phyloP scores from a whole-genome alignment of 768 basidiomycete species.

The Phylloporus sp. region DNA sequence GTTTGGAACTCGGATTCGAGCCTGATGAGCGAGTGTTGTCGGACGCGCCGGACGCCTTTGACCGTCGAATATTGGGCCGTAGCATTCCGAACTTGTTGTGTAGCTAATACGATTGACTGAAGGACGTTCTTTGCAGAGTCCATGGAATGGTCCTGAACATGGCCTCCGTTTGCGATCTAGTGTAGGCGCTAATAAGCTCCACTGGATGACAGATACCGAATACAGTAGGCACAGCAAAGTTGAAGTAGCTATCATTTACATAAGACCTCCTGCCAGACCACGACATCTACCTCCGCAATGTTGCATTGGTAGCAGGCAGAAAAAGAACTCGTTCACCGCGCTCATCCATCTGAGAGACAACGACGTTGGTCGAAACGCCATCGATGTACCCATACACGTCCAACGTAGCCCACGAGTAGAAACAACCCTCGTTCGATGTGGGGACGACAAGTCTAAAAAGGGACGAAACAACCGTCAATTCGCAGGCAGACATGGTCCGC shows the following conservation, averaged over 20 bases:
- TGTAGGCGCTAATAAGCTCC: too few species aligned
- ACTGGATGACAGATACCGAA: too few species aligned
- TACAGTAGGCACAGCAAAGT: too few species aligned
- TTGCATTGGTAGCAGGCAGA: conserved; percentile 11
- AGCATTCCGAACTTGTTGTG: not conserved
- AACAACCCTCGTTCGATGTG: conserved; percentile 15
- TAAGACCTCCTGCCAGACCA: too few species aligned
- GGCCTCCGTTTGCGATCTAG: too few species aligned
- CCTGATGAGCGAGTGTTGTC: conserved; percentile 4
- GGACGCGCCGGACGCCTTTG: not conserved
- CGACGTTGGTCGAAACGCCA: conserved; percentile 19
- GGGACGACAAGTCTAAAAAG: conserved; percentile 10
- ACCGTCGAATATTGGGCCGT: not conserved
- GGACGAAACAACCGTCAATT: not conserved
- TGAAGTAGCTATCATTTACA: too few species aligned
- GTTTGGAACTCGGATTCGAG: conserved; percentile 4
- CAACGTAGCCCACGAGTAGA: conserved; percentile 17
- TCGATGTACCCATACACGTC: conserved; percentile 25
- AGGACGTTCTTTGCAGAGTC: conserved; percentile 4
- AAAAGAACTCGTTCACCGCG: conserved; percentile 7
- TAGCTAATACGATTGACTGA: not conserved
- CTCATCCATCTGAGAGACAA: not conserved
- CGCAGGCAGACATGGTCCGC: not conserved
- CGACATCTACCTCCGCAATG: conserved; percentile 9
- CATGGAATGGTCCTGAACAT: not conserved